A percentile compares a stretch with the other conserved stretches of the same genome.
These are phyloP conservation scores for Aureobasidium subglaciale DNA, from an alignment of 2,329 filamentous ascomycete species.

Conservation along the genomic window DNA sequence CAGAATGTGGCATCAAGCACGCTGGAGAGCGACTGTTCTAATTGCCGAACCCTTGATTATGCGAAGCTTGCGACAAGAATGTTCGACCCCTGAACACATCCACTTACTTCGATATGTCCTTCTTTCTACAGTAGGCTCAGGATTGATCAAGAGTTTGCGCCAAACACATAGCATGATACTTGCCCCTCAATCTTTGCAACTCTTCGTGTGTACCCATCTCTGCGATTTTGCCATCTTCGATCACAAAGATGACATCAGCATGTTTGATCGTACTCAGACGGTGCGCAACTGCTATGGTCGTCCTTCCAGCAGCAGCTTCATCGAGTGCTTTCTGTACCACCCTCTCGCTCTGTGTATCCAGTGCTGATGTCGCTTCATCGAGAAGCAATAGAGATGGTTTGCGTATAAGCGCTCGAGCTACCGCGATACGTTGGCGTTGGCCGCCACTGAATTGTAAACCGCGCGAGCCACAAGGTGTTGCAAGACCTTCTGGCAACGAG, in stretches of 20 bases:
- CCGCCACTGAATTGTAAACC: constrained; percentile 46
- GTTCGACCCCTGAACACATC: too few relatives aligned
- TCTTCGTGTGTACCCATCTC: constrained; percentile 36
- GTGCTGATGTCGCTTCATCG: constrained; percentile 52
- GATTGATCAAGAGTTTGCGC: constrained; percentile 35
- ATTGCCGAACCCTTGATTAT: too few relatives aligned
- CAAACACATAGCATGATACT: constrained; percentile 40
- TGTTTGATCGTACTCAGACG: constrained; percentile 32
- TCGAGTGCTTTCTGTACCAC: constrained; percentile 64
- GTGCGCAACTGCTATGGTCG: constrained; percentile 37
- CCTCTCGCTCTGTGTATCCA: constrained; percentile 61
- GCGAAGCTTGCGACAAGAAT: too few relatives aligned
- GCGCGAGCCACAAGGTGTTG: constrained; percentile 44
- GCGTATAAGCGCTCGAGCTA: constrained; percentile 49
- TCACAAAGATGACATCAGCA: constrained; percentile 36
- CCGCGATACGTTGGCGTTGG: constrained; percentile 50
- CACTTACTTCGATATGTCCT: too few relatives aligned
- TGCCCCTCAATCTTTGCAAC: constrained; percentile 31
- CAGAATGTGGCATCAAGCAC: too few relatives aligned
- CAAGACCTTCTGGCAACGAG: constrained; percentile 45
- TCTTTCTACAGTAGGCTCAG: too few relatives aligned
- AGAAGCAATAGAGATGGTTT: constrained; percentile 48
- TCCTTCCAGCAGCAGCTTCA: constrained; percentile 35
- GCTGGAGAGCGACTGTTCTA: too few relatives aligned
- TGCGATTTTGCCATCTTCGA: constrained; percentile 32